Evolutionary conservation across 306 rosid genomes (phyloP).

Genomic region (Rubus parviflorus): DNA sequence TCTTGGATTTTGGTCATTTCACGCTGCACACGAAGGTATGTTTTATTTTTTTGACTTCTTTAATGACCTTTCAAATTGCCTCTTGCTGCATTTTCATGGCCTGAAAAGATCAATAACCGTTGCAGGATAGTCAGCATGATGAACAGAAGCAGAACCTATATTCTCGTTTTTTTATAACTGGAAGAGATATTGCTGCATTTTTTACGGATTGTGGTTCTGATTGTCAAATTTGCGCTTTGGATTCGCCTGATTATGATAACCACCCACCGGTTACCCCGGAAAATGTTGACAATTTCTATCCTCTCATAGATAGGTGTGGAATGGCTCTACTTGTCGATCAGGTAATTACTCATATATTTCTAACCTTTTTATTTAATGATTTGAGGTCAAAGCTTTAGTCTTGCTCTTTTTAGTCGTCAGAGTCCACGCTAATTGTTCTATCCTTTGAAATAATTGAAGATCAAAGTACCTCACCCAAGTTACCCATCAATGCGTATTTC

Average conservation of each 20-base stretch:
- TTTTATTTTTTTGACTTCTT: background rate
- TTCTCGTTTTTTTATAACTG: slow-evolving; percentile 78
- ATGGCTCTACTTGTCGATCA: slow-evolving; percentile 90
- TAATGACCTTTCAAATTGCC: slow-evolving; percentile 23
- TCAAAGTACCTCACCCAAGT: slow-evolving; percentile 91
- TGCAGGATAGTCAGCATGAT: slow-evolving; percentile 71
- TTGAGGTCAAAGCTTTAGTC: background rate
- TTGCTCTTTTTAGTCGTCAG: slow-evolving; percentile 11
- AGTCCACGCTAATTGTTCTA: slow-evolving; percentile 20
- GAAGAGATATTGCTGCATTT: slow-evolving; percentile 94
- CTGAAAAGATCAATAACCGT: slow-evolving; percentile 29
- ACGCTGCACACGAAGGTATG: slow-evolving; percentile 81
- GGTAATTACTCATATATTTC: slow-evolving; percentile 43
- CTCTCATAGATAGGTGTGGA: slow-evolving; percentile 95
- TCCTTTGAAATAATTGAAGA: slow-evolving; percentile 43
- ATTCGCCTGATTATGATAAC: slow-evolving; percentile 38
- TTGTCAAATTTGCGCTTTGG: slow-evolving; percentile 52
- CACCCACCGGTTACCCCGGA: slow-evolving; percentile 33
- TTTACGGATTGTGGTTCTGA: slow-evolving; percentile 80
- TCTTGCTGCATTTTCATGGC: slow-evolving; percentile 23
- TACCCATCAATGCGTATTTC: slow-evolving; percentile 85
- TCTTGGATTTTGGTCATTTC: slow-evolving; percentile 97
- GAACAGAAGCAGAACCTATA: slow-evolving; percentile 70
- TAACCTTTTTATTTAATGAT: background rate
- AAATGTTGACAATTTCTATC: slow-evolving; percentile 46